phyloP scores from a whole-genome alignment of 139 green algal genomes.

The Nannochloris sp. region DNA sequence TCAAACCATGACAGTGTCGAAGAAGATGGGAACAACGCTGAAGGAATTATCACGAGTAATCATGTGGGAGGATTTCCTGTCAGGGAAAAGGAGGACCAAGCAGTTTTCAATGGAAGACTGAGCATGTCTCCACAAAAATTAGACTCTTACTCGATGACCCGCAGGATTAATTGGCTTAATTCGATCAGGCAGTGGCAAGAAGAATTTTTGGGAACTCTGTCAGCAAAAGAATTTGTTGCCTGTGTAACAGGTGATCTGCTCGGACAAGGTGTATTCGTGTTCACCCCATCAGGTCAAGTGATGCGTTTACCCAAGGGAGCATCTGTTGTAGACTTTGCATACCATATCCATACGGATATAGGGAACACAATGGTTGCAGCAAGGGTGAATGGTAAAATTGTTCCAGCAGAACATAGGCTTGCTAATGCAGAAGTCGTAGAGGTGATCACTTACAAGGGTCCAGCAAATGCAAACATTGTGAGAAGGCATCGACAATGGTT shows the following conservation, averaged over 20 bases:
- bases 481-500: conserved; percentile 36
- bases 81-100: neutral
- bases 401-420: conserved; percentile 42
- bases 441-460: conserved; percentile 50
- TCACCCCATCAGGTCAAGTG: conserved; percentile 60
- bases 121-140: conserved; percentile 5
- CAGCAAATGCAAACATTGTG: conserved; percentile 26
- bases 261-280: conserved; percentile 69
- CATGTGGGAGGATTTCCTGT: neutral
- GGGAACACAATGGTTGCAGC: conserved; percentile 70
- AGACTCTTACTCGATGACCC: conserved; percentile 21
- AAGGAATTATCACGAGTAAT: neutral
- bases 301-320: conserved; percentile 70
- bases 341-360: conserved; percentile 73
- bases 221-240: conserved; percentile 74
- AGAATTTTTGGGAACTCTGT: conserved; percentile 71
- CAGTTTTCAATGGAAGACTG: neutral
- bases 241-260: conserved; percentile 75
- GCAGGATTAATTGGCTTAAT: conserved; percentile 62
- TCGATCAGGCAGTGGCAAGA: conserved; percentile 70
- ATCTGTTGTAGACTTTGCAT: conserved; percentile 87
- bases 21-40: neutral
- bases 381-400: conserved; percentile 67
- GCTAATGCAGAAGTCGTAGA: conserved; percentile 80
- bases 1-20: conserved; percentile 6